Evolutionary conservation across 75 land plant genomes (phyloP).

Genomic region (Cunninghamia lanceolata): DNA sequence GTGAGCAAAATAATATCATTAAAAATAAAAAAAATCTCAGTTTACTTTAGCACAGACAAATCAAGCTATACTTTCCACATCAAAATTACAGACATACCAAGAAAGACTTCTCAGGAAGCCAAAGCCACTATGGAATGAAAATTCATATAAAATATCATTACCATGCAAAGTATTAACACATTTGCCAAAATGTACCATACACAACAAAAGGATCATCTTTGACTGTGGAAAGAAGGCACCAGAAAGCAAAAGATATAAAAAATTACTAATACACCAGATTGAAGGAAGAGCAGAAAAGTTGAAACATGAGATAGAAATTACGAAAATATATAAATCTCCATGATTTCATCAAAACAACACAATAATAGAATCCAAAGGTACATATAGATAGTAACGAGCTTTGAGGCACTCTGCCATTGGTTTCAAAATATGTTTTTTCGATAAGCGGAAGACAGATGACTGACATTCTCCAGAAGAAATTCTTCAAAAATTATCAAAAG

Average conservation of each 20-base stretch:
- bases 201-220: background rate
- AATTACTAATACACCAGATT: background rate
- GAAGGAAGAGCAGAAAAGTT: background rate
- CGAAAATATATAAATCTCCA: background rate
- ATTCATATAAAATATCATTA: background rate
- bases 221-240: background rate
- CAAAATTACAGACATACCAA: background rate
- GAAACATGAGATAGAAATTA: background rate
- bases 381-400: background rate
- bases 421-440: background rate
- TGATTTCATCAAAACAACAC: background rate
- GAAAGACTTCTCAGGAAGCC: background rate
- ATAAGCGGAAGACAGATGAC: no score
- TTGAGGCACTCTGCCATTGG: background rate
- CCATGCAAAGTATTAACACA: background rate
- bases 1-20: background rate
- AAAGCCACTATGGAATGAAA: background rate
- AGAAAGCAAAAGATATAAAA: background rate
- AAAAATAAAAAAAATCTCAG: background rate
- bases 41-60: background rate
- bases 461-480: background rate
- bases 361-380: background rate
- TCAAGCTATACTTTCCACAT: background rate
- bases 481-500: background rate
- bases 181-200: background rate